Percentiles rank a stretch among this genome's conserved stretches.
These are phyloP conservation scores for Yamadazyma oceani DNA, from an alignment of 1,139 yeast species.

Conservation along the genomic window DNA sequence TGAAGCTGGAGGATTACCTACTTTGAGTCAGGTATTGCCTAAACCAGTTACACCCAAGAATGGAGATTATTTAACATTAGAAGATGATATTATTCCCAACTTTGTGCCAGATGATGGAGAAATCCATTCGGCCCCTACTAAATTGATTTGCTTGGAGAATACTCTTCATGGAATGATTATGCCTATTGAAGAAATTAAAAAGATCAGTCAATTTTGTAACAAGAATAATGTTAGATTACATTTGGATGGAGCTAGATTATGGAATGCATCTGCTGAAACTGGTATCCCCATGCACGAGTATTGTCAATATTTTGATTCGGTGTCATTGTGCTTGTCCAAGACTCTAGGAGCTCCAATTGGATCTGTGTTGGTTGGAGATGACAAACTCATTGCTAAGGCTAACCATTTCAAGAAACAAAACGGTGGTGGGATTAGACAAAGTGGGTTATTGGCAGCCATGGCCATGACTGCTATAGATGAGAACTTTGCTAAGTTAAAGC, in stretches of 20 bases:
- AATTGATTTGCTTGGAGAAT: constrained; percentile 45
- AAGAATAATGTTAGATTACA: constrained; percentile 37
- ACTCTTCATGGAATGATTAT: constrained; percentile 46
- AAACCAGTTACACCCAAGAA: constrained; percentile 76
- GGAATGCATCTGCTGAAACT: constrained; percentile 46
- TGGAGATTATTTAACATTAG: constrained; percentile 74
- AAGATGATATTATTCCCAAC: constrained; percentile 61
- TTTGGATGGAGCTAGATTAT: constrained; percentile 49
- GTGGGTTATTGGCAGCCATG: constrained; percentile 37
- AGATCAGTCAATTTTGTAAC: constrained; percentile 38
- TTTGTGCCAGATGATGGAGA: constrained; percentile 62
- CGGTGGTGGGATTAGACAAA: constrained; percentile 51
- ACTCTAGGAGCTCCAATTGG: constrained; percentile 51
- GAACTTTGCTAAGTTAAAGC: constrained; percentile 59
- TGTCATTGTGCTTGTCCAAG: constrained; percentile 47
- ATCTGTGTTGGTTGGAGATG: constrained; percentile 38
- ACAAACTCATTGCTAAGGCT: constrained; percentile 37
- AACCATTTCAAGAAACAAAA: constrained; percentile 48
- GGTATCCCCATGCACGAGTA: constrained; percentile 41
- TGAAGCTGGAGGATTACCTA: constrained; percentile 92
- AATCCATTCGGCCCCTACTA: constrained; percentile 49
- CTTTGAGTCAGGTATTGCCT: constrained; percentile 90
- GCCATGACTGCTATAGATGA: constrained; percentile 77
- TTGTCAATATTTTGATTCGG: constrained; percentile 43
- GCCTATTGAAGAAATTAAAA: constrained; percentile 43